These are phyloP conservation scores for Lentinula raphanica DNA, from an alignment of 768 basidiomycete species.

Conservation along the genomic window DNA sequence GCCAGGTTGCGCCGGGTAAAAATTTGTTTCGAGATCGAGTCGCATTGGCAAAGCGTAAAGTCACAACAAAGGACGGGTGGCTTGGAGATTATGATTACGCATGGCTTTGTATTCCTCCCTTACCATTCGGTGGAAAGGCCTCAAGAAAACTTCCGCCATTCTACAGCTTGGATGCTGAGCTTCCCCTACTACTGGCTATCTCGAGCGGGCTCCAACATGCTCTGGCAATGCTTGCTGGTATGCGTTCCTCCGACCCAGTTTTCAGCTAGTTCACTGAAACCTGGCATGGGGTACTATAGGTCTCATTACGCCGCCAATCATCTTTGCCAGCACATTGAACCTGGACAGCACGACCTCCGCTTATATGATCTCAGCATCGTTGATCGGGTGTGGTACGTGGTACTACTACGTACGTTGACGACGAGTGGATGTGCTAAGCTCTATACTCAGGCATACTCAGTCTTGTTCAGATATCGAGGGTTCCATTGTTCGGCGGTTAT, in stretches of 20 bases:
- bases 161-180: slow-evolving; percentile 65
- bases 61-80: slow-evolving; percentile 58
- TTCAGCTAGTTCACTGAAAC: no score
- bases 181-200: slow-evolving; percentile 70
- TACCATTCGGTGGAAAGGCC: slow-evolving; percentile 49
- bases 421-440: no score
- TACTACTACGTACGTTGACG: no score
- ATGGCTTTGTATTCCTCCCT: slow-evolving; percentile 63
- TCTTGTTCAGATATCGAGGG: slow-evolving; percentile 72
- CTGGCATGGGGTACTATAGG: no score
- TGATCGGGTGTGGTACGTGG: slow-evolving; percentile 69
- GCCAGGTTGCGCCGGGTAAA: neutral
- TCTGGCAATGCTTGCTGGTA: slow-evolving; percentile 68
- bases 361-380: slow-evolving; percentile 77
- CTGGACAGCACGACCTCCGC: slow-evolving; percentile 54
- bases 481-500: slow-evolving; percentile 56
- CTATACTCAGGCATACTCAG: slow-evolving; percentile 74
- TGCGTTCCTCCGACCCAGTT: neutral
- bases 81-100: slow-evolving; percentile 79
- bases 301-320: slow-evolving; percentile 79
- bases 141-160: slow-evolving; percentile 53
- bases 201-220: slow-evolving; percentile 71
- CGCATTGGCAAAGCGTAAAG: slow-evolving; percentile 18
- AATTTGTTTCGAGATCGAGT: neutral
- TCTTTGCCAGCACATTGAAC: slow-evolving; percentile 60